phyloP scores from a whole-genome alignment of 2,329 filamentous ascomycete species.

The Tolypocladium sp. region DNA sequence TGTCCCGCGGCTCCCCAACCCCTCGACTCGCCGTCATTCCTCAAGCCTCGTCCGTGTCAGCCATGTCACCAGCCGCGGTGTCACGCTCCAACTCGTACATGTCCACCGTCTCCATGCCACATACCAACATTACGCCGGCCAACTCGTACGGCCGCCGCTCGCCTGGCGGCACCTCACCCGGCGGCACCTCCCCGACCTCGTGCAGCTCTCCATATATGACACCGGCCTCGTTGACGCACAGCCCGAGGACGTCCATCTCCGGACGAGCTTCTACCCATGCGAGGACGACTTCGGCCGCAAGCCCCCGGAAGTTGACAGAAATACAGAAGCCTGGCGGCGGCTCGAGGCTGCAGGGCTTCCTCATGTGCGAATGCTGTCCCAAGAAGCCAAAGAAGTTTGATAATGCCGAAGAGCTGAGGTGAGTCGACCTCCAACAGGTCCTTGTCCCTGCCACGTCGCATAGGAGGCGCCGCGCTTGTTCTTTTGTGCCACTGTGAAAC shows the following conservation, averaged over 20 bases:
- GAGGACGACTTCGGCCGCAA: slow-evolving; percentile 36
- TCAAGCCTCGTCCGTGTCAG: slow-evolving; percentile 32
- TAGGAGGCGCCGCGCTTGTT: neutral
- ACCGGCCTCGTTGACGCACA: slow-evolving; percentile 38
- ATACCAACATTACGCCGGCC: slow-evolving; percentile 32
- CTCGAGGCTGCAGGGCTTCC: slow-evolving; percentile 43
- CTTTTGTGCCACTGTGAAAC: neutral
- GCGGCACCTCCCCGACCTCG: slow-evolving; percentile 41
- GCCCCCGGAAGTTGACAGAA: slow-evolving; percentile 42
- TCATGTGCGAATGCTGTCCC: slow-evolving; percentile 86
- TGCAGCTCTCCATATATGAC: slow-evolving; percentile 41
- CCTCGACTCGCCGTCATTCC: slow-evolving; percentile 38
- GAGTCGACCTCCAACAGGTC: slow-evolving; percentile 23
- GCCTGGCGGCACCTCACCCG: slow-evolving; percentile 33
- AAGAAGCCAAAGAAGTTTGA: slow-evolving; percentile 97
- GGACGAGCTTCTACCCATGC: slow-evolving; percentile 30
- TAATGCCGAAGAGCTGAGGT: slow-evolving; percentile 74
- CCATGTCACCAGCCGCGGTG: slow-evolving; percentile 27
- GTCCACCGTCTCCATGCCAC: slow-evolving; percentile 32
- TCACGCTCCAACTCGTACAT: slow-evolving; percentile 39
- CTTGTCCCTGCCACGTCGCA: neutral
- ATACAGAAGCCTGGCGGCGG: slow-evolving; percentile 34
- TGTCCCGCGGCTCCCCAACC: slow-evolving; percentile 42
- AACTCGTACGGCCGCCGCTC: slow-evolving; percentile 37
- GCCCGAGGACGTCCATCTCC: slow-evolving; percentile 37